A percentile compares a stretch with the other conserved stretches of the same genome.
These are phyloP conservation scores for Agarophyton chilense DNA, from an alignment of 23 red algal species.

Conservation along the genomic window DNA sequence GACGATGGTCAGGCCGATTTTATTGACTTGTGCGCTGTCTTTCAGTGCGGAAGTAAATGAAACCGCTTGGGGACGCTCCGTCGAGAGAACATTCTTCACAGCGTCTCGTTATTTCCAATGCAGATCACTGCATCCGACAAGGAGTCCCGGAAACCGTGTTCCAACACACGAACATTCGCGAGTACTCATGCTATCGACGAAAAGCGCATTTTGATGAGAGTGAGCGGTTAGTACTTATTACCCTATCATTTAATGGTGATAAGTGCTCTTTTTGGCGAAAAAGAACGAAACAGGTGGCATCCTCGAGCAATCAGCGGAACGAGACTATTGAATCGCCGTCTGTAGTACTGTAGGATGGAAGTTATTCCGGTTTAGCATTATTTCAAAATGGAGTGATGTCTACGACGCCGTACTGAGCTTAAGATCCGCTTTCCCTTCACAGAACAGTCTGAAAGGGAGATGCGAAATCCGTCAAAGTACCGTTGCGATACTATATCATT, in stretches of 20 bases:
- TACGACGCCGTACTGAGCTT: not conserved
- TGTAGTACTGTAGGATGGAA: not conserved
- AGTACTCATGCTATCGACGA: no score
- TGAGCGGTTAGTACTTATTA: not conserved
- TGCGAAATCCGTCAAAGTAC: not conserved
- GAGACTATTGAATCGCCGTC: not conserved
- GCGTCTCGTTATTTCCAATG: no score
- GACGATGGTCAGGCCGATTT: no score
- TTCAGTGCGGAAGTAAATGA: no score
- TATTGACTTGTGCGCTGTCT: no score
- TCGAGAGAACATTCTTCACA: no score
- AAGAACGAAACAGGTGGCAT: not conserved
- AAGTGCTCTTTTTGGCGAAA: not conserved
- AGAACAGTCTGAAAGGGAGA: not conserved
- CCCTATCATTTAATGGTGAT: not conserved
- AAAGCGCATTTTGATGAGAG: no score
- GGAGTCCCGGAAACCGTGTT: no score
- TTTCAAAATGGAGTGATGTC: not conserved
- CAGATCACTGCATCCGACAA: no score
- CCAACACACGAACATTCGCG: no score
- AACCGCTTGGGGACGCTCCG: no score
- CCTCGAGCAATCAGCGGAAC: not conserved
- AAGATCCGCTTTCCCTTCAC: not conserved
- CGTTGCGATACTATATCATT: not conserved
- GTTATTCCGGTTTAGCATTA: conserved; percentile 6